Base-by-base conservation (phyloP, 148 eudicot genomes). In the Rhododendron ferrugineum region DNA sequence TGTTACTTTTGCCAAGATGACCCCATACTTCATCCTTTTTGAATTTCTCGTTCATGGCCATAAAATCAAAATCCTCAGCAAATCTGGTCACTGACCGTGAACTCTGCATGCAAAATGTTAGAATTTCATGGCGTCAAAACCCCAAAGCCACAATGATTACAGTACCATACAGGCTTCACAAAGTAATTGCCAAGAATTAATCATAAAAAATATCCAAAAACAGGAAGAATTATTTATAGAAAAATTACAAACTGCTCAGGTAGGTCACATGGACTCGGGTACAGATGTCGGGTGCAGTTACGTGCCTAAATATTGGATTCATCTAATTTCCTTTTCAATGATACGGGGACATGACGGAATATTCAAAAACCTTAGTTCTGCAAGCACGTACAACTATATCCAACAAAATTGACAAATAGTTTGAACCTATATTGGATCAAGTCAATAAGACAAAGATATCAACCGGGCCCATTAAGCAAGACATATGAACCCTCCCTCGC, bases 11-110 rank as follows among this genome's bases (percentile, higher is more conserved):
- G 72, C 98, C 98, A 46, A 96, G 91, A 86, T 90, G 89, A 32
- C 94, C 98, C 98, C 98, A 96, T n/a, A 96, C 94, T 88, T 96
- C 98, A 84, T 94, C 98, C 90, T 96, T 96, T 22, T 93, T 96
- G 88, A 94, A 94, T 86, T 93, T 96, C 80, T 94, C 98, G 85
- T 96, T 96, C 98, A 96, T 96, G n/a, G 98, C 98, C 66, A 28
- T 85, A 68, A 96, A 96, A 90, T 96, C 98, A 87, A 96, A 96
- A 62, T 96, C 98, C 88, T 96, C 98, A 0, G 97, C 88, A 82
- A 96, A 96, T 85, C 87, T 92, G 74, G 94, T 84, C 86, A 91
- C 88, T 23, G 91, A 89, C 56, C 90, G 94, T 50, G 93, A 89
- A 73, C 86, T 83, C 98, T 96, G 92, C 85, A 80, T 18, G 22